These are phyloP conservation scores for Protostelium mycophagum DNA, from an alignment of 78 protist species.

Conservation along the genomic window DNA sequence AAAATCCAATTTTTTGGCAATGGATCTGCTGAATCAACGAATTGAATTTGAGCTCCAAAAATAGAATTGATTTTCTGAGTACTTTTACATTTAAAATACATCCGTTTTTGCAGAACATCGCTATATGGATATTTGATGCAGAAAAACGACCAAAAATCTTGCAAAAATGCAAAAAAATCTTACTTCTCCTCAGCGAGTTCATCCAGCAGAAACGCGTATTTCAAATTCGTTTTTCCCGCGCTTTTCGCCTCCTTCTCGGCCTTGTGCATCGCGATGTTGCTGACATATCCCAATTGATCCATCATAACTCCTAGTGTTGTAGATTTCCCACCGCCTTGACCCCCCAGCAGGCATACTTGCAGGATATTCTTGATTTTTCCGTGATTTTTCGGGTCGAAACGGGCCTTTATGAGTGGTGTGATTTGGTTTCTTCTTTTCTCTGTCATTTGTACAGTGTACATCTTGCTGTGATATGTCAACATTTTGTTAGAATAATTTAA, in stretches of 20 bases:
- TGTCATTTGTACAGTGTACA: neutral
- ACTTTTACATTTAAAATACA: too few species aligned
- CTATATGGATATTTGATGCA: too few species aligned
- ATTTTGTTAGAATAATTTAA: too few species aligned
- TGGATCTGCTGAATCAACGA: too few species aligned
- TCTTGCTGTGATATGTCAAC: neutral
- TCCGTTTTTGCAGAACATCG: too few species aligned
- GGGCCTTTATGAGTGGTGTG: neutral
- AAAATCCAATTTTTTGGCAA: too few species aligned
- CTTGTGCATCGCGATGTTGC: neutral
- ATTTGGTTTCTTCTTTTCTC: neutral
- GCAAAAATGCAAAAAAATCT: too few species aligned
- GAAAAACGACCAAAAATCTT: too few species aligned
- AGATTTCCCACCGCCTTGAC: neutral
- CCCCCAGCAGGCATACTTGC: neutral
- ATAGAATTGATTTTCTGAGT: neutral
- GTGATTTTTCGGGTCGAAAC: neutral
- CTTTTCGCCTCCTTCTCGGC: neutral
- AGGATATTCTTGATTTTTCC: neutral
- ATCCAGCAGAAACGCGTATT: neutral
- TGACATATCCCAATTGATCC: neutral
- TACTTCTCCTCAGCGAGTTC: neutral
- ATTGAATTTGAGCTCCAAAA: too few species aligned
- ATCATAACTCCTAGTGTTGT: neutral
- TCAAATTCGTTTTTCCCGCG: neutral